Percentiles rank a stretch among this genome's conserved stretches.
These are phyloP conservation scores for Uronychia binucleata DNA, from an alignment of 73 alveolate species.

Conservation along the genomic window DNA sequence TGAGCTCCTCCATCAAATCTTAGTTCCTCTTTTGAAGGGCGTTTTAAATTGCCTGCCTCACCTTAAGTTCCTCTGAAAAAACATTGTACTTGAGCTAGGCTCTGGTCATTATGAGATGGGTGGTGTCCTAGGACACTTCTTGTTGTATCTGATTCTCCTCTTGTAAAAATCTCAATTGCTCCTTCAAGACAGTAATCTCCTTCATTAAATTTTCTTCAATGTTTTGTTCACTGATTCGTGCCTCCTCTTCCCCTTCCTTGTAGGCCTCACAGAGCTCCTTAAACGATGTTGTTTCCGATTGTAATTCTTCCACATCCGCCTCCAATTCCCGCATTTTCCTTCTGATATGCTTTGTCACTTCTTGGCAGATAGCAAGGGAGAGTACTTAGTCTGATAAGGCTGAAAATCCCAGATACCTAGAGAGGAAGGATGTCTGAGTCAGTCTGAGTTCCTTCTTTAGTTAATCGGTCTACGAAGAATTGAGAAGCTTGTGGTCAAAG, in stretches of 20 bases:
- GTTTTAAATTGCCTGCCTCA: not conserved
- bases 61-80: not conserved
- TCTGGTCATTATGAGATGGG: not conserved
- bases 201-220: too few relatives aligned
- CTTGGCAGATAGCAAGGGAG: not conserved
- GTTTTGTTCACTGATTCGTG: not conserved
- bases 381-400: not conserved
- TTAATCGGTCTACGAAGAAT: not conserved
- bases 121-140: not conserved
- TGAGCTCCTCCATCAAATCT: not conserved
- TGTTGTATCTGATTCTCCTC: not conserved
- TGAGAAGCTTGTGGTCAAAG: not conserved
- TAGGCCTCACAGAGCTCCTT: not conserved
- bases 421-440: not conserved
- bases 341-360: not conserved
- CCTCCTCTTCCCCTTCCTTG: not conserved
- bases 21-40: not conserved
- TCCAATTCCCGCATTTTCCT: not conserved
- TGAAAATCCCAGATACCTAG: not conserved
- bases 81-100: not conserved
- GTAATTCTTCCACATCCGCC: not conserved
- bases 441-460: not conserved
- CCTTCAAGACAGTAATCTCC: not conserved
- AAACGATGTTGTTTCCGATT: not conserved
- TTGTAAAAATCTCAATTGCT: not conserved